Evolutionary conservation across 1,139 yeast species (phyloP), one percentile per base, ranked within the genome.

Genomic region (Blastobotrys arbuscula): DNA sequence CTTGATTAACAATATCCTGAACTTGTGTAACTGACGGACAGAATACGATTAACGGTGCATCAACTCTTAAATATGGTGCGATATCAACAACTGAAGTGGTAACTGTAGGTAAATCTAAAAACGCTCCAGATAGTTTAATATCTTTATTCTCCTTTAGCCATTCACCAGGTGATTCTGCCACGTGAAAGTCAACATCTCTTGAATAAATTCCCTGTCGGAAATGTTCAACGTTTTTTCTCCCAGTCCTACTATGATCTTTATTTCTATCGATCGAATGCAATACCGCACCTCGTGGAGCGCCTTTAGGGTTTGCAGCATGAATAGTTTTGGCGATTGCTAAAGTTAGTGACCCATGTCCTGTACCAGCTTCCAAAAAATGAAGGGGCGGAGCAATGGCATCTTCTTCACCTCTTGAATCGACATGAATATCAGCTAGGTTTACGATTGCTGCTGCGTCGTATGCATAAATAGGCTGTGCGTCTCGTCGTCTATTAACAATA

Each of bases 311-410:
- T 0, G 74, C 75, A 24, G 73, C 64, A 53, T 75, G 78, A 1
- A 75, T 55, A 12, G 63, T 63, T 20, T 64, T 67, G 21, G 71
- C 65, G n/a, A 75, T 71, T 3, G 74, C 73, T 43, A 75, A 50
- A 1, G 76, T 65, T 48, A 75, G 56, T 1, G 78, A 73, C 0
- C 79, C 79, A 58, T 74, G 78, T 2, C 79, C 79, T 1, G 78
- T 75, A 3, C 79, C 79, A 1, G 78, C 77, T 53, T 75, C 79
- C 26, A 75, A 57, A 49, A 67, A 68, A 49, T 74, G 77, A 7
- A 65, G 47, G 1, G 72, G 19, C 39, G 49, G 53, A 6, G 39
- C 44, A 4, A 35, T 49, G 3, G 12, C 28, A 7, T 40, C 45
- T 8, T 30, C 42, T 21, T 39, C 44, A 13, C 40, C 30, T 2